These are phyloP conservation scores for Hypoxylon sp. DNA, from an alignment of 2,329 filamentous ascomycete species.

Conservation along the genomic window DNA sequence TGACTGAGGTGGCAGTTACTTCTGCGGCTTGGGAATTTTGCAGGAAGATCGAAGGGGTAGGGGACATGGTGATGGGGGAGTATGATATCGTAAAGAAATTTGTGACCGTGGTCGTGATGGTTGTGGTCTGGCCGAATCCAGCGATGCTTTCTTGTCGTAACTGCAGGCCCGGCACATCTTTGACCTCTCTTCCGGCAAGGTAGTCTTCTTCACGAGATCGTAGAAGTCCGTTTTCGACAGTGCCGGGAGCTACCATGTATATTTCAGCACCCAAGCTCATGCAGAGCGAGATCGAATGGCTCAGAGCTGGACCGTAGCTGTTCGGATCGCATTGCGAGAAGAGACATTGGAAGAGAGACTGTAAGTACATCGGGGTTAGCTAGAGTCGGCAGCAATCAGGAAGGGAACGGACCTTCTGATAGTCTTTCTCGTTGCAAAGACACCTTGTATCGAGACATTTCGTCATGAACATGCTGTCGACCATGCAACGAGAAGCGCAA, in stretches of 20 bases:
- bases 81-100: slow-evolving; percentile 29
- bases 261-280: slow-evolving; percentile 44
- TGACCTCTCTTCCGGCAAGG: slow-evolving; percentile 41
- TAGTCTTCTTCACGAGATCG: slow-evolving; percentile 43
- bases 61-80: slow-evolving; percentile 9
- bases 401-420: slow-evolving; percentile 37
- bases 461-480: slow-evolving; percentile 46
- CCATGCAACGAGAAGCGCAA: slow-evolving; percentile 44
- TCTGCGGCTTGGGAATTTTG: slow-evolving; percentile 14
- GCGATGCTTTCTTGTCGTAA: slow-evolving; percentile 41
- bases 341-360: slow-evolving; percentile 46
- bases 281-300: slow-evolving; percentile 42
- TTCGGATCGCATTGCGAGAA: slow-evolving; percentile 45
- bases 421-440: slow-evolving; percentile 44
- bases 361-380: not conserved
- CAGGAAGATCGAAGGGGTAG: slow-evolving; percentile 30
- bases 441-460: slow-evolving; percentile 44
- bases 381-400: not conserved
- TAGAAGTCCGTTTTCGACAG: slow-evolving; percentile 38
- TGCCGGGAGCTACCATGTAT: slow-evolving; percentile 41
- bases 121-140: slow-evolving; percentile 16
- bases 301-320: slow-evolving; percentile 43
- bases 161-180: slow-evolving; percentile 41
- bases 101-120: slow-evolving; percentile 37
- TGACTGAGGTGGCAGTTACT: slow-evolving; percentile 27